Evolutionary conservation across 495 filamentous ascomycete genomes (phyloP), one percentile per base, ranked within the genome.

Genomic region (Daldinia grandis): DNA sequence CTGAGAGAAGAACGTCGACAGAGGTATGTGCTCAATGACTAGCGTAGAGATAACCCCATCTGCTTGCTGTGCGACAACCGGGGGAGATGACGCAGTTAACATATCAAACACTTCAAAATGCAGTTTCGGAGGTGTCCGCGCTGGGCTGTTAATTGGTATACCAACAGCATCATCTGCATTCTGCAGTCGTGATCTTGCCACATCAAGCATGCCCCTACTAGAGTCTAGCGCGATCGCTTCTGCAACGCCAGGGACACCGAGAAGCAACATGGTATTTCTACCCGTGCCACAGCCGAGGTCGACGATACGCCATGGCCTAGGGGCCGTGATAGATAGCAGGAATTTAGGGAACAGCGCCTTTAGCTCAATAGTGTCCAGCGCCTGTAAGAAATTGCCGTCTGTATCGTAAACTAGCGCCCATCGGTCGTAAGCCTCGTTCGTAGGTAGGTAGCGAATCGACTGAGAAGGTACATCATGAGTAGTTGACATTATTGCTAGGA

Each of bases 311-410:
- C 83, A 78, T n/a, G 75, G 72, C 30, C 70, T 73, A 12, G 69
- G 42, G 4, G 64, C 65, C 12, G 62, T 37, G n/a, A 86, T 72
- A 4, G 54, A 73, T 1, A 69, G 50, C 10, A 91, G 72, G 58
- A 92, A 85, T 0, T 66, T 59, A 2, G 90, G 89, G 25, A 93
- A 80, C 1, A 90, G 72, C 1, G 73, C 64, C 10, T 68, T 71
- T 73, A 92, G 83, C 74, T 90, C 84, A 38, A 86, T 73, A 33
- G 86, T 87, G 73, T 93, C 91, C 33, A 91, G 81, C 5, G 85
- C 84, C 79, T 93, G 91, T 1, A 93, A 82, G 75, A 92, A 90
- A 75, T 93, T 93, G 27, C 87, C 87, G 64, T 93, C 90, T 42
- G 83, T 88, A 73, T 93, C 90, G 78, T 93, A 93, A 12, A 78